Conservation (phyloP, 768 basidiomycete species). For the Boletus tomentosulus region DNA sequence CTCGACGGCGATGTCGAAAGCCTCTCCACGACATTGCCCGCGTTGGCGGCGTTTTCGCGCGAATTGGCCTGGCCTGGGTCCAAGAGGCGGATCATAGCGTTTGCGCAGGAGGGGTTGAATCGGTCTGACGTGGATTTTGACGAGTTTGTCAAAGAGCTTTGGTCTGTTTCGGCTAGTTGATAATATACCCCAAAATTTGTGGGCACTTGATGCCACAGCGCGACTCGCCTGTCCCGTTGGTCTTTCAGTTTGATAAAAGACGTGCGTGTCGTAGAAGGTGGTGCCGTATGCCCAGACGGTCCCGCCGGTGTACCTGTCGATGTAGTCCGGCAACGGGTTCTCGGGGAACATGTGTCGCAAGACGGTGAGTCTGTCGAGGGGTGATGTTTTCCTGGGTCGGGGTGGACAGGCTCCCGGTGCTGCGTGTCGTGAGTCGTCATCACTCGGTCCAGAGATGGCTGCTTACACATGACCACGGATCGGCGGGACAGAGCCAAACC, state of each 20-base stretch:
- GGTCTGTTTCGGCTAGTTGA: too few relatives aligned
- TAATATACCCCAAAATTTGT: too few relatives aligned
- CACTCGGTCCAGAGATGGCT: not conserved
- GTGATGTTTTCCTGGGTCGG: not conserved
- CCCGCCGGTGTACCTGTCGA: constrained; percentile 4
- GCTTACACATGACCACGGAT: constrained; percentile 12
- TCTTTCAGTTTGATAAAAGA: constrained; percentile 13
- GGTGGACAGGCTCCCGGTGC: constrained; percentile 3
- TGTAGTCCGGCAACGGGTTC: not conserved
- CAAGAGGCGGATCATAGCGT: too few relatives aligned
- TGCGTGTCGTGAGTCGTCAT: not conserved
- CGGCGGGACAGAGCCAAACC: constrained; percentile 13
- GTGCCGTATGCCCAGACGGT: constrained; percentile 12
- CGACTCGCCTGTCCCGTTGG: constrained; percentile 8
- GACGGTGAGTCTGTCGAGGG: constrained; percentile 3
- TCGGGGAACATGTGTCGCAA: constrained; percentile 14
- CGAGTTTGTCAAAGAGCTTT: too few relatives aligned
- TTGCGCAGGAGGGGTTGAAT: too few relatives aligned
- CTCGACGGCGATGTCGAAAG: constrained; percentile 88
- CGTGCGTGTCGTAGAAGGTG: constrained; percentile 8
- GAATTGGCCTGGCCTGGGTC: too few relatives aligned
- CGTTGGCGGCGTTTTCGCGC: too few relatives aligned
- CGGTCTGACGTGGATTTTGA: too few relatives aligned
- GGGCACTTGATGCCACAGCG: too few relatives aligned
- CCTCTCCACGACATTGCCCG: too few relatives aligned